Percentiles rank a stretch among this genome's conserved stretches.
phyloP scores from a whole-genome alignment of 768 basidiomycete genomes.

The Hypsizygus marmoreus region DNA sequence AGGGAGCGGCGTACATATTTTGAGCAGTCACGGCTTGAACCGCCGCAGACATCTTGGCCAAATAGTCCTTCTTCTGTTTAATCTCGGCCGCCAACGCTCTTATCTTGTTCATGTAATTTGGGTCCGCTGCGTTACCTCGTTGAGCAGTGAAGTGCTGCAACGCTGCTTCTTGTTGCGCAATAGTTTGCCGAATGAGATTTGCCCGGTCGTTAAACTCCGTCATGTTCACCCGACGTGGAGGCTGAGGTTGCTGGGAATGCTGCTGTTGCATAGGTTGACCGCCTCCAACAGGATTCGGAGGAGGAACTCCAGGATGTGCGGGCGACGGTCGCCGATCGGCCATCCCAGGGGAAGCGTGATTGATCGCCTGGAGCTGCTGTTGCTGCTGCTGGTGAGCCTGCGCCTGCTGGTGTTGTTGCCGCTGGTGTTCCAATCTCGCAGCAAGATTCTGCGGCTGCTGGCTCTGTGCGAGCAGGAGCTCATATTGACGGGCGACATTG shows the following conservation, averaged over 20 bases:
- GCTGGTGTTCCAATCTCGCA: slow-evolving; percentile 23
- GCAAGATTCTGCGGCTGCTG: slow-evolving; percentile 45
- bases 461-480: slow-evolving; percentile 49
- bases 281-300: slow-evolving; percentile 15
- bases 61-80: slow-evolving; percentile 38
- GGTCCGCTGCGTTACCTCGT: slow-evolving; percentile 18
- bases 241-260: slow-evolving; percentile 8
- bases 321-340: slow-evolving; percentile 54
- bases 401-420: slow-evolving; percentile 25
- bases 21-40: slow-evolving; percentile 25
- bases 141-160: slow-evolving; percentile 9
- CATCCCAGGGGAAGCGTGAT: slow-evolving; percentile 43
- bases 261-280: slow-evolving; percentile 10
- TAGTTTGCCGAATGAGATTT: slow-evolving; percentile 3
- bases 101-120: slow-evolving; percentile 22
- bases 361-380: slow-evolving; percentile 33
- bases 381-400: slow-evolving; percentile 19
- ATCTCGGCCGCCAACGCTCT: slow-evolving; percentile 25
- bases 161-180: slow-evolving; percentile 11
- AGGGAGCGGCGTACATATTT: slow-evolving; percentile 34
- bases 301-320: slow-evolving; percentile 36
- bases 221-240: slow-evolving; percentile 4
- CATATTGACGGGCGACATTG: slow-evolving; percentile 39
- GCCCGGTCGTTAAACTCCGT: slow-evolving; percentile 19
- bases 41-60: slow-evolving; percentile 35